Evolutionary conservation across 2,329 filamentous ascomycete species (phyloP).

Genomic region (Dactylonectria macrodidyma): DNA sequence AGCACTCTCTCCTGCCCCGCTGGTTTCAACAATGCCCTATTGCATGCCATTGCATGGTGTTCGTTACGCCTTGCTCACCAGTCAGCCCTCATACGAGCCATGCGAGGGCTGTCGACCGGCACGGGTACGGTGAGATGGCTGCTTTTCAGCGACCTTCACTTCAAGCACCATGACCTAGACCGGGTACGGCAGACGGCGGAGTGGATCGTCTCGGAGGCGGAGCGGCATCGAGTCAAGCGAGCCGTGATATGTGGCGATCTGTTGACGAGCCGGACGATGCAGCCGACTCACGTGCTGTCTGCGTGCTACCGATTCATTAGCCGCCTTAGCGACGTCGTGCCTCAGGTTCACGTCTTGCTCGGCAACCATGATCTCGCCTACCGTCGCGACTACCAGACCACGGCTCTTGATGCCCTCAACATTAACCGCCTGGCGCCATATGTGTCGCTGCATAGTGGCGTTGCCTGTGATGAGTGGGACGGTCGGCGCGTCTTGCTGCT

Average conservation of each 20-base stretch:
- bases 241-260: constrained; percentile 42
- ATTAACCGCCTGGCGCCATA: constrained; percentile 35
- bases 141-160: constrained; percentile 43
- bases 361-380: constrained; percentile 47
- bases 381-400: constrained; percentile 44
- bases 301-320: constrained; percentile 40
- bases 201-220: constrained; percentile 40
- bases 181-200: constrained; percentile 35
- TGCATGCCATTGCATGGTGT: neutral
- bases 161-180: constrained; percentile 37
- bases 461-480: constrained; percentile 38
- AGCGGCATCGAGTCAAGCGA: constrained; percentile 29
- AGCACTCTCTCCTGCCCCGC: too few species aligned
- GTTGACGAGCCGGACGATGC: constrained; percentile 39
- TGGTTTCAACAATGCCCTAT: too few species aligned
- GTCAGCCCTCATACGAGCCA: constrained; percentile 13
- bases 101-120: constrained; percentile 19
- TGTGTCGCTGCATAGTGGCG: constrained; percentile 34
- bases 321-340: constrained; percentile 33
- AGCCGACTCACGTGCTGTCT: constrained; percentile 37
- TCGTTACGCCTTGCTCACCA: constrained; percentile 10
- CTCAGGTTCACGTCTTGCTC: constrained; percentile 39
- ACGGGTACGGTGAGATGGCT: constrained; percentile 32
- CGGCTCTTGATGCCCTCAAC: constrained; percentile 38
- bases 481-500: constrained; percentile 37